A percentile compares a stretch with the other conserved stretches of the same genome.
These are phyloP conservation scores for Aegilops bicornis DNA, from an alignment of 176 grass and related monocot species.

Conservation along the genomic window DNA sequence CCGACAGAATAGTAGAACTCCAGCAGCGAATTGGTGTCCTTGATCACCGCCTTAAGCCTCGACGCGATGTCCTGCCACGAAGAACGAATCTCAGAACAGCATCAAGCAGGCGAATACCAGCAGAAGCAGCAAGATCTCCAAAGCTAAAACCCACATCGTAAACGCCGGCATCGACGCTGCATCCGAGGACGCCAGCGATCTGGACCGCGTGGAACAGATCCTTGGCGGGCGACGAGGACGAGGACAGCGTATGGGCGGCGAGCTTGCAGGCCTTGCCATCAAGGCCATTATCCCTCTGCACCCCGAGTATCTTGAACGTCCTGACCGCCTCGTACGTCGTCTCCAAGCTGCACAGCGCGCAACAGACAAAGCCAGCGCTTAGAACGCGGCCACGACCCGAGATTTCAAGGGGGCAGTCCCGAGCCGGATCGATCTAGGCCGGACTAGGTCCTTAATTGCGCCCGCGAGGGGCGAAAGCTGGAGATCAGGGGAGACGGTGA, in stretches of 20 bases:
- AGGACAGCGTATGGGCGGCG: slow-evolving; percentile 36
- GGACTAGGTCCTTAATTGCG: background rate
- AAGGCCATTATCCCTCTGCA: slow-evolving; percentile 36
- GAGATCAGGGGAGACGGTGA: slow-evolving; percentile 19
- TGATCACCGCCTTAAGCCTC: slow-evolving; percentile 63
- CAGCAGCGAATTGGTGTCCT: slow-evolving; percentile 72
- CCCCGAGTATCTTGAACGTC: slow-evolving; percentile 48
- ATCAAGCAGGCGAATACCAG: slow-evolving; percentile 16
- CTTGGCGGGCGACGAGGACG: slow-evolving; percentile 34
- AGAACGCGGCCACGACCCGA: background rate
- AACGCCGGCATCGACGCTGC: slow-evolving; percentile 28
- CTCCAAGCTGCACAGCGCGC: slow-evolving; percentile 43
- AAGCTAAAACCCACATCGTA: slow-evolving; percentile 51
- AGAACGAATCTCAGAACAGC: background rate
- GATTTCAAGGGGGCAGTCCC: background rate
- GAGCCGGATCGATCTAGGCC: slow-evolving; percentile 29
- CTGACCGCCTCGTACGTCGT: slow-evolving; percentile 52
- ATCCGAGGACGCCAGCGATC: slow-evolving; percentile 44
- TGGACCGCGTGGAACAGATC: slow-evolving; percentile 64
- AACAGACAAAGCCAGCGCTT: background rate
- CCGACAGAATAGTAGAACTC: slow-evolving; percentile 78
- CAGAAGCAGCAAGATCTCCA: slow-evolving; percentile 9
- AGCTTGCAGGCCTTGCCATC: slow-evolving; percentile 43
- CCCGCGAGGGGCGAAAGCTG: background rate
- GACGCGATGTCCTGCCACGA: slow-evolving; percentile 59